These are phyloP conservation scores for Phellopilus nigrolimitatus DNA, from an alignment of 1,284 basidiomycete genomes.

Conservation along the genomic window DNA sequence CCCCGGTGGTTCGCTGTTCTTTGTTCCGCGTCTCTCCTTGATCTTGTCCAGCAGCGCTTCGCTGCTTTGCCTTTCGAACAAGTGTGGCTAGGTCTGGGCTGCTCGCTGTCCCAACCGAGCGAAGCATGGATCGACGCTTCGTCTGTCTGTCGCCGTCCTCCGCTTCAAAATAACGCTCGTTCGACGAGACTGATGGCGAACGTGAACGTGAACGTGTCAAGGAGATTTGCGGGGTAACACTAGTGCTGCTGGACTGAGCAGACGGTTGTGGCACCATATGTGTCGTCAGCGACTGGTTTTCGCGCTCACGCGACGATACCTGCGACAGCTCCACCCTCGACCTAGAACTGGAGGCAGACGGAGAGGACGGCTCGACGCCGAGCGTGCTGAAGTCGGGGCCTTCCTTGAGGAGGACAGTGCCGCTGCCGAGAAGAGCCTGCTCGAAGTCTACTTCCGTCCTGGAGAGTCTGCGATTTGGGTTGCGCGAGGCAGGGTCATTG, in stretches of 20 bases:
- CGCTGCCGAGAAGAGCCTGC: constrained; percentile 57
- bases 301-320: constrained; percentile 25
- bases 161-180: constrained; percentile 58
- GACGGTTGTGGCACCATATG: constrained; percentile 6
- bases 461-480: constrained; percentile 48
- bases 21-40: not conserved
- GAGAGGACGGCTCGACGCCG: constrained; percentile 43
- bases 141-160: constrained; percentile 61
- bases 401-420: constrained; percentile 63
- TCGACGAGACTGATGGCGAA: constrained; percentile 38
- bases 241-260: constrained; percentile 24
- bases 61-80: constrained; percentile 73
- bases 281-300: constrained; percentile 40
- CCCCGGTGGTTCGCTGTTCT: no score
- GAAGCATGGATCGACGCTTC: constrained; percentile 79
- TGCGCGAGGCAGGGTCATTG: constrained; percentile 39
- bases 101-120: constrained; percentile 81
- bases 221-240: constrained; percentile 13
- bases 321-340: constrained; percentile 29
- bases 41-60: constrained; percentile 32
- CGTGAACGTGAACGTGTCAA: constrained; percentile 32
- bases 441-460: constrained; percentile 77
- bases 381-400: constrained; percentile 62
- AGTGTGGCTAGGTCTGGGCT: constrained; percentile 85
- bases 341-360: constrained; percentile 24